phyloP scores from a whole-genome alignment of 768 basidiomycete genomes.

The Suillus sp. region DNA sequence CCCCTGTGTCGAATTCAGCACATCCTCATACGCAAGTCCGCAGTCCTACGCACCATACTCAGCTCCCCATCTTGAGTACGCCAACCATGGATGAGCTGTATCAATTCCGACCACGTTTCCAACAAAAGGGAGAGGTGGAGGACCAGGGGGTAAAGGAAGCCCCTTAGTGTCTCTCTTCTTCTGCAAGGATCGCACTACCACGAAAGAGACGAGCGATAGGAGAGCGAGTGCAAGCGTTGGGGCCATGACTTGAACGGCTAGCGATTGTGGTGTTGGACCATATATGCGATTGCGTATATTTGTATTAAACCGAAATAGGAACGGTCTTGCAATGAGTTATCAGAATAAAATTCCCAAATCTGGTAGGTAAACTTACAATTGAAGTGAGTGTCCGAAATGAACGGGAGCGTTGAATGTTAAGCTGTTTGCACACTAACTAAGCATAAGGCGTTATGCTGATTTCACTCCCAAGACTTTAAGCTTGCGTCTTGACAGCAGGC shows the following conservation, averaged over 20 bases:
- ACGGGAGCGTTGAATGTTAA: too few relatives aligned
- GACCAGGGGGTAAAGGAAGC: conserved; percentile 26
- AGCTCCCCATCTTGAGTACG: conserved; percentile 23
- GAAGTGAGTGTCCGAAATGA: too few relatives aligned
- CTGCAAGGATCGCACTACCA: conserved; percentile 14
- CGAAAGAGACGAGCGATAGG: conserved; percentile 14
- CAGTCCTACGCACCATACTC: conserved; percentile 21
- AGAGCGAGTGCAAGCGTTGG: conserved; percentile 5
- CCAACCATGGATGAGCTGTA: conserved; percentile 23
- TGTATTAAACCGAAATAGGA: too few relatives aligned
- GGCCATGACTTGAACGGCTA: conserved; percentile 3
- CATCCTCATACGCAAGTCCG: not conserved
- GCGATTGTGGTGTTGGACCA: too few relatives aligned
- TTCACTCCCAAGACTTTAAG: too few relatives aligned
- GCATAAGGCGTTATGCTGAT: too few relatives aligned
- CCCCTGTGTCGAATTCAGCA: conserved; percentile 16
- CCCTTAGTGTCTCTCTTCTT: conserved; percentile 14
- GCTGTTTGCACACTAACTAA: too few relatives aligned
- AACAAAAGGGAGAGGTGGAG: conserved; percentile 22
- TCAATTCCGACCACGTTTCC: conserved; percentile 26
- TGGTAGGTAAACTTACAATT: too few relatives aligned
- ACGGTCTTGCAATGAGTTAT: too few relatives aligned
- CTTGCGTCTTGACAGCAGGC: too few relatives aligned
- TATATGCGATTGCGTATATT: too few relatives aligned
- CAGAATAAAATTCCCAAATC: too few relatives aligned